Evolutionary conservation across 192 early-diverging fungal genomes (phyloP), one percentile per base, ranked within the genome.

Genomic region (Oehlia diaphana): DNA sequence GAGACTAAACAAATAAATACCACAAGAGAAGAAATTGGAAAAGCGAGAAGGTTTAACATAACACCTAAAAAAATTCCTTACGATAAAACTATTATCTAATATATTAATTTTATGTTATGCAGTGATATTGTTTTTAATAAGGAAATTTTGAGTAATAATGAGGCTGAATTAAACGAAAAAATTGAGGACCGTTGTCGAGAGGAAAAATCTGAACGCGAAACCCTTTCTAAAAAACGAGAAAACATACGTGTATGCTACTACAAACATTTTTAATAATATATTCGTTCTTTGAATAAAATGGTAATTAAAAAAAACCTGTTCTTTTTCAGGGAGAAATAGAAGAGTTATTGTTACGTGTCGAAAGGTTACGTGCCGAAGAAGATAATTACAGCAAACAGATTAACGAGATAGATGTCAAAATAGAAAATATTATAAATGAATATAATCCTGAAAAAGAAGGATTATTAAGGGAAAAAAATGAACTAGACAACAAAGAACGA

Each of bases 181-280:
- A 76, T 76, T 31, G 74, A 76, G 13, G 74, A 76, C 9, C 58
- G 28, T 44, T 21, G 28, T 63, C 7, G 74, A 4, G 39, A 44
- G 19, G 74, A 76, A 44, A 64, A 64, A 63, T 63, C 35, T 21
- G 74, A 76, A 64, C 58, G 74, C 2, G 74, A 76, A 49, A 63
- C 62, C 4, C 62, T 76, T 7, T 63, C 19, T 23, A 76, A 76
- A 37, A 76, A 76, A 53, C 58, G 62, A 33, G 61, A 76, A 44
- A 14, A 64, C 4, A 63, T 76, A 42, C 37, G 26, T 3, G 74
- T 76, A 62, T 26, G 35, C 21, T n/a, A 21, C 49, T n/a, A 21
- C 6, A 58, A 21, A 21, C 21, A 16, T 21, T 19, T n/a, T 58
- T 58, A 3, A 16, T 21, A 26, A 16, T 33, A 26, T 62, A 33